Evolutionary conservation across 352 stramenopile genomes (phyloP).

Genomic region (Phytophthora niederhauseri): DNA sequence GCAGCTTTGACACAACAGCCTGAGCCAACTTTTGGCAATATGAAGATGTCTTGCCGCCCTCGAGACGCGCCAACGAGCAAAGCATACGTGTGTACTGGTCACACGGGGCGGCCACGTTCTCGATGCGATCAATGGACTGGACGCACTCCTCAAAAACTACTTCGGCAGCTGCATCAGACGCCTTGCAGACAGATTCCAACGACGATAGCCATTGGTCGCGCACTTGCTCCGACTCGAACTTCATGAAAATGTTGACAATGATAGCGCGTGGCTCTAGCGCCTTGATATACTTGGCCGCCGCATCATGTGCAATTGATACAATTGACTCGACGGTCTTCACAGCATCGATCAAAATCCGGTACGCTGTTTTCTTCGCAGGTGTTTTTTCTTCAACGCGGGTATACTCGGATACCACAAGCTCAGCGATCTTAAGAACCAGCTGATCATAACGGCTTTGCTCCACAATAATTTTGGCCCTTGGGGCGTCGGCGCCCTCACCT

Average conservation of each 20-base stretch:
- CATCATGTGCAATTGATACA: slow-evolving; percentile 67
- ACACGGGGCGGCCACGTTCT: slow-evolving; percentile 60
- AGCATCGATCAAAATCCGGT: slow-evolving; percentile 84
- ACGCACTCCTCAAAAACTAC: slow-evolving; percentile 77
- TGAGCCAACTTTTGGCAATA: slow-evolving; percentile 62
- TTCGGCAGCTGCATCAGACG: slow-evolving; percentile 43
- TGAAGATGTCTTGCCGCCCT: slow-evolving; percentile 43
- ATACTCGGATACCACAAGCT: slow-evolving; percentile 81
- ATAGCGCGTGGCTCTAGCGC: slow-evolving; percentile 46
- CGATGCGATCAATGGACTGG: slow-evolving; percentile 64
- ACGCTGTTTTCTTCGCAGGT: slow-evolving; percentile 48
- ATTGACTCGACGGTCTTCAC: slow-evolving; percentile 87
- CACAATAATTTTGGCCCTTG: slow-evolving; percentile 58
- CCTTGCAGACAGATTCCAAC: slow-evolving; percentile 73
- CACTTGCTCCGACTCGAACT: slow-evolving; percentile 74
- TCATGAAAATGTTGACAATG: slow-evolving; percentile 65
- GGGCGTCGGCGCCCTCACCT: slow-evolving; percentile 13
- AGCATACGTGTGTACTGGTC: slow-evolving; percentile 81
- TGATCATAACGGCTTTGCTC: slow-evolving; percentile 68
- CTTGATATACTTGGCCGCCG: slow-evolving; percentile 71
- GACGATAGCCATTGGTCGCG: slow-evolving; percentile 88
- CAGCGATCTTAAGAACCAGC: slow-evolving; percentile 76
- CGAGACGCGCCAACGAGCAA: slow-evolving; percentile 70
- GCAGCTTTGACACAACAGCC: slow-evolving; percentile 65
- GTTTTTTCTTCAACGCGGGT: slow-evolving; percentile 42